These are phyloP conservation scores for Saussurea involucrata DNA, from an alignment of 129 eudicot species.

Conservation along the genomic window DNA sequence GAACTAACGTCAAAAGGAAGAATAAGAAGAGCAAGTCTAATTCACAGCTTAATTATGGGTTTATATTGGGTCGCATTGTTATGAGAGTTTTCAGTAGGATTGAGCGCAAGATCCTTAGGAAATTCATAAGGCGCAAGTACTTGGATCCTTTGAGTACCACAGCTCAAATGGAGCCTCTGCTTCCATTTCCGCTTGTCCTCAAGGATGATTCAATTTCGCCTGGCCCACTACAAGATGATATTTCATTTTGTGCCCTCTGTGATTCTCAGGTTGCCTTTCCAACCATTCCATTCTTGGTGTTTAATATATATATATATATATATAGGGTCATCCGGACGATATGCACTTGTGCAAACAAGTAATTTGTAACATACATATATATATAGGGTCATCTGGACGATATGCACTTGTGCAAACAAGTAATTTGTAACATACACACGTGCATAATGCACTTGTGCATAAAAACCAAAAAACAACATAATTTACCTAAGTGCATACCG, in stretches of 20 bases:
- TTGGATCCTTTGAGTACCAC: constrained; percentile 63
- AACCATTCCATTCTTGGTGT: background rate
- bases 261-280: constrained; percentile 58
- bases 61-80: constrained; percentile 48
- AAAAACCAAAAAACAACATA: too few relatives aligned
- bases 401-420: too few relatives aligned
- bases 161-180: constrained; percentile 68
- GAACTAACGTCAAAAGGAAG: constrained; percentile 46
- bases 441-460: too few relatives aligned
- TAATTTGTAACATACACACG: too few relatives aligned
- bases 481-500: too few relatives aligned
- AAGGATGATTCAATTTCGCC: constrained; percentile 65
- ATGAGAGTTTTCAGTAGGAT: constrained; percentile 59
- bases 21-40: constrained; percentile 30
- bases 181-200: constrained; percentile 80
- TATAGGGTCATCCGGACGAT: too few relatives aligned
- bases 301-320: background rate
- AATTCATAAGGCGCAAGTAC: constrained; percentile 71
- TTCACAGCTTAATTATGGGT: constrained; percentile 58
- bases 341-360: too few relatives aligned
- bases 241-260: constrained; percentile 81
- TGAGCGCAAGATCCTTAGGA: constrained; percentile 73
- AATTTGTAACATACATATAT: too few relatives aligned
- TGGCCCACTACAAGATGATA: constrained; percentile 53
- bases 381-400: too few relatives aligned